These are phyloP conservation scores for Colletotrichum melonis DNA, from an alignment of 2,329 filamentous ascomycete species.

Conservation along the genomic window DNA sequence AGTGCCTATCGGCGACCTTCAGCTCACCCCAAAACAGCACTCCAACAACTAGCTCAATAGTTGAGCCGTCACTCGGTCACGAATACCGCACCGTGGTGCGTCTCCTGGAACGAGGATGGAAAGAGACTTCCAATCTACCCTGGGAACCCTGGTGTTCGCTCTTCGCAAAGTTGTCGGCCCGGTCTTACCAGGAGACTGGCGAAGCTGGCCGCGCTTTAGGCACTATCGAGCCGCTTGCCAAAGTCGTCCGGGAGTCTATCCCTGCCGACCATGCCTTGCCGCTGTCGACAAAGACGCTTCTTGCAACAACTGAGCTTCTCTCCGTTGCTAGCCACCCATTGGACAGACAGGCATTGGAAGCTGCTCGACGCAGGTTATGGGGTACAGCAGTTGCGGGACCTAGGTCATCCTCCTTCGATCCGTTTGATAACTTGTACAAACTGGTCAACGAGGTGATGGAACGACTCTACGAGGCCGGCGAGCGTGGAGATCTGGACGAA, in stretches of 20 bases:
- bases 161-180: conserved; percentile 66
- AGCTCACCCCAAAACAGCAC: conserved; percentile 52
- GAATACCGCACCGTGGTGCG: conserved; percentile 78
- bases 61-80: conserved; percentile 65
- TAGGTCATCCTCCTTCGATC: conserved; percentile 62
- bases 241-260: conserved; percentile 56
- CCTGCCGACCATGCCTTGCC: conserved; percentile 36
- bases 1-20: conserved; percentile 37
- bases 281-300: conserved; percentile 44
- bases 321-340: conserved; percentile 64
- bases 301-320: conserved; percentile 56
- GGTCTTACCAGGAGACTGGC: conserved; percentile 72
- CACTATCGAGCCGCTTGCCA: conserved; percentile 78
- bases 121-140: conserved; percentile 59
- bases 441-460: conserved; percentile 65
- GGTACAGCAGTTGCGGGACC: conserved; percentile 58
- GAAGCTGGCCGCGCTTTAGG: conserved; percentile 74
- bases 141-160: conserved; percentile 63
- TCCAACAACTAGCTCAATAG: conserved; percentile 51
- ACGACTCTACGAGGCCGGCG: conserved; percentile 62
- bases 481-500: conserved; percentile 49
- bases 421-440: conserved; percentile 75
- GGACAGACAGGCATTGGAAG: conserved; percentile 72
- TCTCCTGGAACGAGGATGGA: conserved; percentile 73
- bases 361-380: conserved; percentile 75